Conservation (phyloP, 83 land plant species). For the Diphasiastrum complanatum region DNA sequence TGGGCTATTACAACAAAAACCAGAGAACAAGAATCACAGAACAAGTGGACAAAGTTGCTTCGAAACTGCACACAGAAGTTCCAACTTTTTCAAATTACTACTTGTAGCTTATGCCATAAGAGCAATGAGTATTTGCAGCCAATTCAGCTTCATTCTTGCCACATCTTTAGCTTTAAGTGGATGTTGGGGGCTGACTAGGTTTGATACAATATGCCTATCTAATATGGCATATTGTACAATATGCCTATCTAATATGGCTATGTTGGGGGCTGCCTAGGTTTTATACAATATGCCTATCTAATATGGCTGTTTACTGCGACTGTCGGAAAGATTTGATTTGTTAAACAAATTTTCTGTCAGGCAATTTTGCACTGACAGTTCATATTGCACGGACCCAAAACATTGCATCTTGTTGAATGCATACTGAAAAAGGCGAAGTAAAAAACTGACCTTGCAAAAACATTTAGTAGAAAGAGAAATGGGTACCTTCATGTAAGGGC, state of each 20-base stretch:
- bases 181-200: background rate
- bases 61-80: too few relatives aligned
- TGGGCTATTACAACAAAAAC: too few relatives aligned
- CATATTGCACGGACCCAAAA: too few relatives aligned
- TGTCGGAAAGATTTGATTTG: too few relatives aligned
- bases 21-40: too few relatives aligned
- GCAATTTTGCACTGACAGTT: too few relatives aligned
- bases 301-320: background rate
- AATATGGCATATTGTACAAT: background rate
- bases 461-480: background rate
- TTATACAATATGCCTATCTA: background rate
- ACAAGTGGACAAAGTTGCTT: too few relatives aligned
- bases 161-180: background rate
- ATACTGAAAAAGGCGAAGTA: background rate
- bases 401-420: background rate
- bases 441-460: background rate
- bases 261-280: background rate
- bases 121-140: too few relatives aligned
- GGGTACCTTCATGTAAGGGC: constrained; percentile 96
- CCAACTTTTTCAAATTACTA: too few relatives aligned
- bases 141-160: too few relatives aligned
- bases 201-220: background rate
- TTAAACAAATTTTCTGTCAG: too few relatives aligned
- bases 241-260: background rate
- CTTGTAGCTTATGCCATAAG: too few relatives aligned